Percentiles rank a stretch among this genome's conserved stretches.
Conservation (phyloP, 352 stramenopile genomes). For the Phytophthora lateralis region DNA sequence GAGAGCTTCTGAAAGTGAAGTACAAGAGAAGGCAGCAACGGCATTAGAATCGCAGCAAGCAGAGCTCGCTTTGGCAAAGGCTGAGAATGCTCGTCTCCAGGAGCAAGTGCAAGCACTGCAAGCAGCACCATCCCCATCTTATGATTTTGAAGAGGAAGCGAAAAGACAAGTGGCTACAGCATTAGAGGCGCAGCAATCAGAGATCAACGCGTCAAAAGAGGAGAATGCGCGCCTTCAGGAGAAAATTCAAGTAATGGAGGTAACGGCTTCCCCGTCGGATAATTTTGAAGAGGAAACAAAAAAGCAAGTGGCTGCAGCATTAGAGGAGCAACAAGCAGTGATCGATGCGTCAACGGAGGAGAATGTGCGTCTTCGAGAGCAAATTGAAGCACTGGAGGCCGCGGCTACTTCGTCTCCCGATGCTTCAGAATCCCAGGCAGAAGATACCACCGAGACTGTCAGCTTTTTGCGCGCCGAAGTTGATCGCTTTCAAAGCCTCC, state of each 20-base stretch:
- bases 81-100: constrained; percentile 18
- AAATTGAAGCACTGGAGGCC: constrained; percentile 18
- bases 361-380: constrained; percentile 19
- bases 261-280: neutral
- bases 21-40: constrained; percentile 18
- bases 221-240: constrained; percentile 25
- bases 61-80: constrained; percentile 19
- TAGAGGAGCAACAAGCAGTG: constrained; percentile 15
- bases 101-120: constrained; percentile 22
- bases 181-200: constrained; percentile 2
- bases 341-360: constrained; percentile 21
- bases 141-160: too few species aligned
- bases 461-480: constrained; percentile 27
- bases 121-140: neutral
- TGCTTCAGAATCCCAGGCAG: constrained; percentile 7
- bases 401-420: constrained; percentile 4
- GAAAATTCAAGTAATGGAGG: constrained; percentile 18
- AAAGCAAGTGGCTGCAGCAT: constrained; percentile 13
- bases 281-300: constrained; percentile 18
- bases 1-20: constrained; percentile 12
- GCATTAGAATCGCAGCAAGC: constrained; percentile 11
- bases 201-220: constrained; percentile 18
- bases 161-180: too few species aligned
- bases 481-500: constrained; percentile 15
- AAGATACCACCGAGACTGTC: constrained; percentile 15